Conservation (phyloP, 73 alveolate species). For the Uronychia setigera region DNA sequence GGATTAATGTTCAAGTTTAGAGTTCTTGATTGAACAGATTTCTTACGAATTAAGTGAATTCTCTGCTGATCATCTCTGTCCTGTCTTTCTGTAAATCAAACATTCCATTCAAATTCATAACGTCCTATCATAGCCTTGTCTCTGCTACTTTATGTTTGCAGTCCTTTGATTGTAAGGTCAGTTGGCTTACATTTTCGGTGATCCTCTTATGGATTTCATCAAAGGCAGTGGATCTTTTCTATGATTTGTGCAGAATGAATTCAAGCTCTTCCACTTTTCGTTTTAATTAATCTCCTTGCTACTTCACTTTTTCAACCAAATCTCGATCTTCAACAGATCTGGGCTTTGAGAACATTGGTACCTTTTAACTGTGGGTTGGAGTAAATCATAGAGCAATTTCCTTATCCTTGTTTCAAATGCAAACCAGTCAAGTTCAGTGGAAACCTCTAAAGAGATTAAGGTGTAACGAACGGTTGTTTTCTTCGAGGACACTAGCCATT, state of each 20-base stretch:
- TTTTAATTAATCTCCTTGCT: background rate
- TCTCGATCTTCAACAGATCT: slow-evolving; percentile 29
- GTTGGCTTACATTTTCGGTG: background rate
- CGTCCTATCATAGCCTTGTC: background rate
- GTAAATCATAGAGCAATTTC: slow-evolving; percentile 24
- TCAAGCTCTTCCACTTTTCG: slow-evolving; percentile 29
- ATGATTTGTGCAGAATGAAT: slow-evolving; percentile 15
- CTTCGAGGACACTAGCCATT: too few relatives aligned
- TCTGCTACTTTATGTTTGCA: background rate
- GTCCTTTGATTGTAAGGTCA: background rate
- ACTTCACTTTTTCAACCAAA: background rate
- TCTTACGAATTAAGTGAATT: background rate
- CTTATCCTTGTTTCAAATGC: slow-evolving; percentile 32
- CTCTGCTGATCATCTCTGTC: slow-evolving; percentile 1
- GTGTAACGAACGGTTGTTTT: too few relatives aligned
- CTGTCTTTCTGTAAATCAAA: background rate
- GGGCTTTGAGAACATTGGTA: background rate
- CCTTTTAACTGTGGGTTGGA: slow-evolving; percentile 14
- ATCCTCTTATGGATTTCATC: slow-evolving; percentile 32
- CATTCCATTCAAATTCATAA: background rate
- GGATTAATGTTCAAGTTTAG: background rate
- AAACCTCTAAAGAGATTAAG: too few relatives aligned
- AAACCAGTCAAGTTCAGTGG: slow-evolving; percentile 37
- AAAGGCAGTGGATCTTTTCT: slow-evolving; percentile 32
- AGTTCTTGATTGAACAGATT: background rate